These are phyloP conservation scores for Pseudovirgaria hyperparasitica DNA, from an alignment of 2,329 filamentous ascomycete species.

Conservation along the genomic window DNA sequence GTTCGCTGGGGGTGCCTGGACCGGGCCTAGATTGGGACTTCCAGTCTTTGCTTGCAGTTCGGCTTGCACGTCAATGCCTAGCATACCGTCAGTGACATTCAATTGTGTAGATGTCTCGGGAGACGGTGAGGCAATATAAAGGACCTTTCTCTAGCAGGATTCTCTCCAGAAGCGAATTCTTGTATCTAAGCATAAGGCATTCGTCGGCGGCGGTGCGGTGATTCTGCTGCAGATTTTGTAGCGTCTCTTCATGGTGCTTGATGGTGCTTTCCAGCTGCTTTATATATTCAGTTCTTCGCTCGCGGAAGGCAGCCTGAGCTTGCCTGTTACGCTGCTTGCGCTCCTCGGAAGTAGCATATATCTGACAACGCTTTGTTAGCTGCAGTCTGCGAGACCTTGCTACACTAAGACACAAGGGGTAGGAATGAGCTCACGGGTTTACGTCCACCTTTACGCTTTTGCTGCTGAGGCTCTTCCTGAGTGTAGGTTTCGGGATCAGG, in stretches of 20 bases:
- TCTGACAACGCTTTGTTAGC: conserved; percentile 46
- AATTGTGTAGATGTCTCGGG: background rate
- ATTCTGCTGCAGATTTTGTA: conserved; percentile 84
- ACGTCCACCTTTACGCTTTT: conserved; percentile 93
- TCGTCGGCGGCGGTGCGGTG: conserved; percentile 92
- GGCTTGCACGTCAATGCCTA: conserved; percentile 93
- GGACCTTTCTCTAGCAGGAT: conserved; percentile 91
- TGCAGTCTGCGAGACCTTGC: conserved; percentile 20
- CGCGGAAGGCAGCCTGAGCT: conserved; percentile 92
- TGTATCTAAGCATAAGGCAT: conserved; percentile 95
- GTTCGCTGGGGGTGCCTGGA: conserved; percentile 38
- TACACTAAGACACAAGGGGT: conserved; percentile 6
- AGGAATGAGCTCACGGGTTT: conserved; percentile 64
- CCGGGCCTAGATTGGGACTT: conserved; percentile 66
- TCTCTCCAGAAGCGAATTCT: conserved; percentile 90
- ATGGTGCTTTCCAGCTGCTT: conserved; percentile 97
- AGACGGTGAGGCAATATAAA: background rate
- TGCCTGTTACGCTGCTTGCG: conserved; percentile 95
- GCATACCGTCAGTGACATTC: conserved; percentile 10
- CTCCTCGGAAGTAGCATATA: conserved; percentile 97
- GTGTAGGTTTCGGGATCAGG: conserved; percentile 24
- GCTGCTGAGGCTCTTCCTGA: conserved; percentile 37
- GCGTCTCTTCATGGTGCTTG: conserved; percentile 87
- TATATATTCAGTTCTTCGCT: conserved; percentile 96
- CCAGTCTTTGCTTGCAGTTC: conserved; percentile 88